These are phyloP conservation scores for Candida dajiaensis DNA, from an alignment of 805 yeast species.

Conservation along the genomic window DNA sequence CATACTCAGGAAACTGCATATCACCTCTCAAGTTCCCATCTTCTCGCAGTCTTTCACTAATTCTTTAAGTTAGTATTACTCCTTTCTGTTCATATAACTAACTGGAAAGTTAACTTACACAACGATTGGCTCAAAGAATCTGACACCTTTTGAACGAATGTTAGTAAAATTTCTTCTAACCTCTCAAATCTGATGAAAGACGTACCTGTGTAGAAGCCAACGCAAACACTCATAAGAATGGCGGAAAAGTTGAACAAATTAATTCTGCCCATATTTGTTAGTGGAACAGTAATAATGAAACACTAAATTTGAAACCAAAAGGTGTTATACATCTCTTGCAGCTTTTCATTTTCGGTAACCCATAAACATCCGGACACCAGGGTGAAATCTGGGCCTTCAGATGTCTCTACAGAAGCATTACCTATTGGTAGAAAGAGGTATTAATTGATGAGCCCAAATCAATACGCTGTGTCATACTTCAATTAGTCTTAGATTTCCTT, in stretches of 20 bases:
- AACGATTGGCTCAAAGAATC: slow-evolving; percentile 70
- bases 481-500: too few relatives aligned
- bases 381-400: too few relatives aligned
- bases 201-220: slow-evolving; percentile 40
- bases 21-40: slow-evolving; percentile 63
- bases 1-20: slow-evolving; percentile 49
- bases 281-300: neutral
- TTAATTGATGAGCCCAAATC: too few relatives aligned
- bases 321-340: too few relatives aligned
- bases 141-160: slow-evolving; percentile 35
- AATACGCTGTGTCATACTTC: too few relatives aligned
- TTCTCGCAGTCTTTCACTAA: slow-evolving; percentile 53
- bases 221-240: slow-evolving; percentile 21
- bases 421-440: too few relatives aligned
- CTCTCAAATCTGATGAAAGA: neutral
- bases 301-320: too few relatives aligned
- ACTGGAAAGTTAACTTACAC: slow-evolving; percentile 38
- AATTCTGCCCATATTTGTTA: slow-evolving; percentile 20
- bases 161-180: neutral
- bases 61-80: slow-evolving; percentile 4
- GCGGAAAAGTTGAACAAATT: slow-evolving; percentile 24
- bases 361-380: neutral
- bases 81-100: neutral
- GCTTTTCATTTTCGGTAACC: neutral
- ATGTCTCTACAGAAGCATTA: too few relatives aligned